Evolutionary conservation across 148 eudicot species (phyloP).

Genomic region (Amaranthus palmeri): DNA sequence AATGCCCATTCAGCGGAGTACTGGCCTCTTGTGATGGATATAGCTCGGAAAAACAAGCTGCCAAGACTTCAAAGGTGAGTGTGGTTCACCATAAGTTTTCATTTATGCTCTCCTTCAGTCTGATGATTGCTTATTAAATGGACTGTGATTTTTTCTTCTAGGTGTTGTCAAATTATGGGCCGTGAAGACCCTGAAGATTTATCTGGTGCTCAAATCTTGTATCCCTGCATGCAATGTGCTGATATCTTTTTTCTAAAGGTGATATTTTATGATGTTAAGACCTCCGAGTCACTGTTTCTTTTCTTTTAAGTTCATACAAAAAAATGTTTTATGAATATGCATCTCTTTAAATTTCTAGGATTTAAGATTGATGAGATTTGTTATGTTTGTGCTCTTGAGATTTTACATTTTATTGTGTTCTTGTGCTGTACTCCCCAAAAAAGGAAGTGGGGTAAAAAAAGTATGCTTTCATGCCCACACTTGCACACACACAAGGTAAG

Average conservation of each 20-base stretch:
- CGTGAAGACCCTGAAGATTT: conserved; percentile 80
- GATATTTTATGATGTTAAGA: neutral
- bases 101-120: neutral
- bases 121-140: conserved; percentile 3
- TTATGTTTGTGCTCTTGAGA: neutral
- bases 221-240: conserved; percentile 99
- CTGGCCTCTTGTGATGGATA: conserved; percentile 95
- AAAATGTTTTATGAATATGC: no score
- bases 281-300: no score
- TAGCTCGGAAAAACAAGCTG: conserved; percentile 75
- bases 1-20: conserved; percentile 70
- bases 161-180: conserved; percentile 89
- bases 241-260: conserved; percentile 95
- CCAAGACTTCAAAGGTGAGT: conserved; percentile 63
- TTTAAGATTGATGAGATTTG: neutral
- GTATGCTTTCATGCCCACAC: neutral
- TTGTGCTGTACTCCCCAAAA: no score
- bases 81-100: conserved; percentile 1
- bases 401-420: neutral
- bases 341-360: no score
- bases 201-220: conserved; percentile 76
- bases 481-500: neutral
- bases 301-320: no score
- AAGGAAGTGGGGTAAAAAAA: no score
- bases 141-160: conserved; percentile 21